A percentile compares a stretch with the other conserved stretches of the same genome.
Conservation (phyloP, 495 filamentous ascomycete species). For the Diplogelasinospora grovesii region DNA sequence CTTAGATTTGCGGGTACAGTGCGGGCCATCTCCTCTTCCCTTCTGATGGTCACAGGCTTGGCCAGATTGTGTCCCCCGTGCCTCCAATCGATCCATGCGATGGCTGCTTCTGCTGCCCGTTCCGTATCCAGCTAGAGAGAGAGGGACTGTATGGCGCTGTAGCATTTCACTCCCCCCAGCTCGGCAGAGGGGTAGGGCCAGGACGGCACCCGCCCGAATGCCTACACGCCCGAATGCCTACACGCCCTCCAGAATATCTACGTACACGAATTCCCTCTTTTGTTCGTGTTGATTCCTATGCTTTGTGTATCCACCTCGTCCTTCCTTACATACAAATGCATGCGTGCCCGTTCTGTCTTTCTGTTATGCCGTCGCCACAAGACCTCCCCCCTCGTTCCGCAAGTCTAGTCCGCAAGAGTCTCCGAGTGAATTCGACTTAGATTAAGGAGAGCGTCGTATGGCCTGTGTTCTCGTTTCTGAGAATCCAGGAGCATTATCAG, state of each 20-base stretch:
- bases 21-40: slow-evolving; percentile 14
- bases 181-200: slow-evolving; percentile 17
- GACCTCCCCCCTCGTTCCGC: too few relatives aligned
- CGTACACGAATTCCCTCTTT: neutral
- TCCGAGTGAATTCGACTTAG: too few relatives aligned
- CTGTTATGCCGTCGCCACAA: neutral
- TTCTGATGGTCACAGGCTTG: slow-evolving; percentile 17
- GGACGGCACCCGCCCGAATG: slow-evolving; percentile 2
- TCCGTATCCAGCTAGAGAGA: slow-evolving; percentile 8
- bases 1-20: neutral
- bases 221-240: too few relatives aligned
- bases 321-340: slow-evolving; percentile 1
- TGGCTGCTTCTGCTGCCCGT: slow-evolving; percentile 11
- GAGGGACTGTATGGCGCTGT: neutral
- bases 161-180: slow-evolving; percentile 14
- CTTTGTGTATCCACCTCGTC: too few relatives aligned
- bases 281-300: too few relatives aligned
- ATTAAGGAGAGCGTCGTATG: slow-evolving; percentile 2
- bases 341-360: neutral
- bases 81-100: slow-evolving; percentile 11
- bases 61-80: slow-evolving; percentile 21
- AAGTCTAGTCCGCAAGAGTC: too few relatives aligned
- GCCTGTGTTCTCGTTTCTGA: slow-evolving; percentile 5
- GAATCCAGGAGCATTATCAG: slow-evolving; percentile 16
- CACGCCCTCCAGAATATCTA: neutral